Base-by-base conservation (phyloP, 2,329 filamentous ascomycete species). In the Neonectria magnoliae region DNA sequence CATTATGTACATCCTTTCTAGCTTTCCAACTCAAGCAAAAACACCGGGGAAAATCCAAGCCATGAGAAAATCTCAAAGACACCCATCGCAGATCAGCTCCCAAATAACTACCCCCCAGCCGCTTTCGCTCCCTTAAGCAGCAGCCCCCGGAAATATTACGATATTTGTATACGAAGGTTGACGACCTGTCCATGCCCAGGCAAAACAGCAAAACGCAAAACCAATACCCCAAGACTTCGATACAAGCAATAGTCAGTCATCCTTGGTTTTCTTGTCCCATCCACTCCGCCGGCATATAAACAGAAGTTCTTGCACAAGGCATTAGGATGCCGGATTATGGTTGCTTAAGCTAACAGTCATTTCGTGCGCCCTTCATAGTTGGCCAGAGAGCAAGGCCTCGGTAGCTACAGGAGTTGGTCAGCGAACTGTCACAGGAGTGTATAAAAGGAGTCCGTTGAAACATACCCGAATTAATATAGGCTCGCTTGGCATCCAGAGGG, bases 381-480 rank as follows among this genome's bases (percentile, higher is more conserved):
- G 90, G 55, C 92, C 92, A 52, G 91, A 93, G 57, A 95, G 83
- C 67, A 94, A 84, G 57, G 92, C 92, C 80, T 94, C 92, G 63
- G 92, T 94, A 71, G 92, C 92, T 87, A 72, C 22, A 50, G 33
- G 18, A 42, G 25, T 8, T 57, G 50, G 68, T 76, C 67, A 75
- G 68, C 42, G 10, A 29, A 55, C 33, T 41, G 44, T 20, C n/a
- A 45, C 25, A 18, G 44, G 33, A 42, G 22, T 3, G 10, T 1
- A 41, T 14, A 36, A 16, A 56, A 33, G 29, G 22, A 5, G 25
- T n/a, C n/a, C n/a, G 14, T 45, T 25, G 41, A 64, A 52, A 87
- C 91, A 82, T 90, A 95, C 92, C 92, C 82, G 90, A 94, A 79
- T 94, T 94, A 77, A 99, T 98, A 80, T 98, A 99, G 62, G 93